Percentiles rank a stretch among this genome's conserved stretches.
Evolutionary conservation across 495 filamentous ascomycete species (phyloP).

Genomic region (Aspergillus carlsbadensis): DNA sequence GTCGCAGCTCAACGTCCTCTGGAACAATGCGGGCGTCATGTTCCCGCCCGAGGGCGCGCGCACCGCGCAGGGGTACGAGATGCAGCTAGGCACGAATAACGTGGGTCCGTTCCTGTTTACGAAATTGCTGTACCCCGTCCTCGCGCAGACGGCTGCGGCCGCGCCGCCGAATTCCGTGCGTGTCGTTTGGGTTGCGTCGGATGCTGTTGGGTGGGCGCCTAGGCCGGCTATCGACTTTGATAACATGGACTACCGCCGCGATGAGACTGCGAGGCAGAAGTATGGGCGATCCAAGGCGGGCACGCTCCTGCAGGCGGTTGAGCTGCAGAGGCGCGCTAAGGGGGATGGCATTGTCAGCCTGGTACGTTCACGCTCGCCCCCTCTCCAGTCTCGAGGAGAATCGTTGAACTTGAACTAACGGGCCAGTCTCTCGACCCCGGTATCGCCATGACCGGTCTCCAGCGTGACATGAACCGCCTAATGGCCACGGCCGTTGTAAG

Average conservation of each 20-base stretch:
- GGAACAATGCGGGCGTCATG: conserved; percentile 53
- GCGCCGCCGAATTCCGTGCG: background rate
- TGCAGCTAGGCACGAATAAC: conserved; percentile 48
- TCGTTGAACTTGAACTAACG: background rate
- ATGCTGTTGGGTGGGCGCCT: background rate
- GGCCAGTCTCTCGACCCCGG: conserved; percentile 1
- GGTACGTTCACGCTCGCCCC: background rate
- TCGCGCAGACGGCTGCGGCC: background rate
- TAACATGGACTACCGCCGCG: background rate
- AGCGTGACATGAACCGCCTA: background rate
- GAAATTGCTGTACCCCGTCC: conserved; percentile 38
- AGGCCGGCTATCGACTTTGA: conserved; percentile 7
- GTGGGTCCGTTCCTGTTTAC: conserved; percentile 50
- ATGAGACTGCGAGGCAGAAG: background rate
- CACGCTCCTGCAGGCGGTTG: conserved; percentile 2
- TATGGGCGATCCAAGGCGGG: conserved; percentile 4
- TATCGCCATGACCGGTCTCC: conserved; percentile 1
- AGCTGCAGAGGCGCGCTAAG: background rate
- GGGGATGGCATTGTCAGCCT: background rate
- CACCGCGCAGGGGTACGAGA: conserved; percentile 37
- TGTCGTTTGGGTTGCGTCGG: conserved; percentile 3
- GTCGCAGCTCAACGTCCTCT: conserved; percentile 44
- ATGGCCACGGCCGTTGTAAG: background rate
- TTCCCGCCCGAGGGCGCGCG: conserved; percentile 33
- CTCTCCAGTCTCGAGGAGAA: background rate